Percentiles rank a stretch among this genome's conserved stretches.
phyloP scores from a whole-genome alignment of 805 yeast species.

The Cyberlindnera euphorbiae region DNA sequence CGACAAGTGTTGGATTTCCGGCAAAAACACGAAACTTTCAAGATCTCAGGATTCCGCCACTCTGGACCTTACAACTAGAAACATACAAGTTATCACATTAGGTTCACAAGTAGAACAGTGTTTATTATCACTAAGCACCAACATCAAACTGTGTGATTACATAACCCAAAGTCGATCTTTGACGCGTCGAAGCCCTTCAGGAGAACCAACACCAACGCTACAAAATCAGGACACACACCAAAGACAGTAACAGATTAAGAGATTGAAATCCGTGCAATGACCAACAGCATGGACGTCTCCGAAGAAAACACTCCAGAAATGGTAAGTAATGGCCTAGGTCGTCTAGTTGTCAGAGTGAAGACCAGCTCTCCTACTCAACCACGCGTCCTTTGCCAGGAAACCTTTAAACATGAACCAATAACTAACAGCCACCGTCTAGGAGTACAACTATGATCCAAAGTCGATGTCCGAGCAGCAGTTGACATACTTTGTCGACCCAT shows the following conservation, averaged over 20 bases:
- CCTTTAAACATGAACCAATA: not conserved
- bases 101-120: too few relatives aligned
- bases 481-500: conserved; percentile 32
- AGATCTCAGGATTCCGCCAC: too few relatives aligned
- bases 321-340: conserved; percentile 4
- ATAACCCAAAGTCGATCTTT: too few relatives aligned
- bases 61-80: too few relatives aligned
- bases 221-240: too few relatives aligned
- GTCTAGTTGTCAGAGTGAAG: not conserved
- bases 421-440: conserved; percentile 1
- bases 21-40: too few relatives aligned
- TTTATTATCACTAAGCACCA: too few relatives aligned
- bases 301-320: conserved; percentile 8
- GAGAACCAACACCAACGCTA: too few relatives aligned
- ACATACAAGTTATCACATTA: too few relatives aligned
- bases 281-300: not conserved
- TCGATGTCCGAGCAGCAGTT: conserved; percentile 15
- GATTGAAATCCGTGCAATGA: not conserved
- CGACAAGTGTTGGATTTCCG: not conserved
- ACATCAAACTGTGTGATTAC: too few relatives aligned
- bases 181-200: too few relatives aligned
- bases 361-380: not conserved
- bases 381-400: not conserved
- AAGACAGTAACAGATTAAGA: not conserved
- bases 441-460: conserved; percentile 5